A percentile compares a stretch with the other conserved stretches of the same genome.
phyloP scores from a whole-genome alignment of 257 asterid species.

The Rehmannia glutinosa region DNA sequence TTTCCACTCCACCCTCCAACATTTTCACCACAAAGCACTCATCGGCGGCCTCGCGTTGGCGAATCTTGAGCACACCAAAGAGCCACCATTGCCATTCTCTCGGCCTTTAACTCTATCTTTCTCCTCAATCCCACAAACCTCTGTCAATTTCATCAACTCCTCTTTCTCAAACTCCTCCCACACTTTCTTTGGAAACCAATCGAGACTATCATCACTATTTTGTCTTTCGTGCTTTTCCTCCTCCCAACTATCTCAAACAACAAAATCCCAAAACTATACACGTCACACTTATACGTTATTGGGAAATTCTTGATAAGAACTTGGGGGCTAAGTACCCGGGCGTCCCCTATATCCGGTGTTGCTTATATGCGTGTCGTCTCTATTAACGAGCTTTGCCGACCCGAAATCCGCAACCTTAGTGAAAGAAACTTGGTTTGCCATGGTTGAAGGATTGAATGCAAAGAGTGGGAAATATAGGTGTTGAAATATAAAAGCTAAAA shows the following conservation, averaged over 20 bases:
- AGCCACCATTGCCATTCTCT: constrained; percentile 30
- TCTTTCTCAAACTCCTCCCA: constrained; percentile 37
- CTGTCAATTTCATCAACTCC: constrained; percentile 10
- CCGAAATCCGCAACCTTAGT: constrained; percentile 38
- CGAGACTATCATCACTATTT: not conserved
- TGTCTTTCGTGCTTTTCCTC: constrained; percentile 16
- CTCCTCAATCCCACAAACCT: constrained; percentile 24
- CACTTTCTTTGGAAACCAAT: constrained; percentile 33
- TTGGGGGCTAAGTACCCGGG: constrained; percentile 37
- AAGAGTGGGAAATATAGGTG: too few species aligned
- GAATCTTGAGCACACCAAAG: constrained; percentile 39
- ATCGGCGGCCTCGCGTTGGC: constrained; percentile 27
- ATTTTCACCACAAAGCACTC: constrained; percentile 34
- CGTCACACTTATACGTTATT: constrained; percentile 29
- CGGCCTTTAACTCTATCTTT: constrained; percentile 26
- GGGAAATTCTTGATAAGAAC: constrained; percentile 28
- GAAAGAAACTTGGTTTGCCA: too few species aligned
- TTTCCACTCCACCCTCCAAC: constrained; percentile 36
- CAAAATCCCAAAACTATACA: constrained; percentile 34
- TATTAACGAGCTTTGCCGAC: constrained; percentile 26
- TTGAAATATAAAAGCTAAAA: too few species aligned
- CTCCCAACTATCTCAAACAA: constrained; percentile 33
- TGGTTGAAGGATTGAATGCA: too few species aligned
- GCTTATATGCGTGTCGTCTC: constrained; percentile 22
- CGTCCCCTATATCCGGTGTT: constrained; percentile 26